phyloP scores from a whole-genome alignment of 2,329 filamentous ascomycete species.

The Ophiognomonia clavigignenti-juglandacearum region DNA sequence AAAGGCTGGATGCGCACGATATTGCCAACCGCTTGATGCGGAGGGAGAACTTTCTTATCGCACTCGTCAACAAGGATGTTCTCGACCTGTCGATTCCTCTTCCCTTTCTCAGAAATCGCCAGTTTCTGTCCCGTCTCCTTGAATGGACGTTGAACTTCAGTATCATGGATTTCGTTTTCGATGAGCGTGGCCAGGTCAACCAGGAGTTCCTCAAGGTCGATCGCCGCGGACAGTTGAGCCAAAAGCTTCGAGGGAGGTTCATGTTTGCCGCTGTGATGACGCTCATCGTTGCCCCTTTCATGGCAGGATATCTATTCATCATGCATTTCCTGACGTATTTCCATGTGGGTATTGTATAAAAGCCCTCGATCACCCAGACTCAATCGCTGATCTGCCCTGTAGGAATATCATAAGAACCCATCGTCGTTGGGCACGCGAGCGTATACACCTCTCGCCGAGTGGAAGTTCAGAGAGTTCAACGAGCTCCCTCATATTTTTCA shows the following conservation, averaged over 20 bases:
- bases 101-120: conserved; percentile 73
- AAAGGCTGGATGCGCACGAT: conserved; percentile 91
- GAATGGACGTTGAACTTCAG: conserved; percentile 90
- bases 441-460: conserved; percentile 90
- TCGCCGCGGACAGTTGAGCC: conserved; percentile 72
- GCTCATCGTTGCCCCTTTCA: conserved; percentile 78
- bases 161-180: conserved; percentile 91
- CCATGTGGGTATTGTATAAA: conserved; percentile 52
- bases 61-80: conserved; percentile 94
- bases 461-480: conserved; percentile 99
- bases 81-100: conserved; percentile 81
- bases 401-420: conserved; percentile 95
- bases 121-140: conserved; percentile 82
- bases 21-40: conserved; percentile 97
- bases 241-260: conserved; percentile 72
- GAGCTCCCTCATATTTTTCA: conserved; percentile 90
- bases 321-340: conserved; percentile 95
- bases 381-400: background rate
- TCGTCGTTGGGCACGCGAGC: conserved; percentile 80
- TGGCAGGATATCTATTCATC: conserved; percentile 79
- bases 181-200: conserved; percentile 80
- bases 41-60: conserved; percentile 94
- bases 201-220: conserved; percentile 81
- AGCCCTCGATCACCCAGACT: background rate
- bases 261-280: conserved; percentile 81